Percentiles rank a stretch among this genome's conserved stretches.
phyloP scores from a whole-genome alignment of 371 early-diverging fungal genomes.

The Mucor irregularis region DNA sequence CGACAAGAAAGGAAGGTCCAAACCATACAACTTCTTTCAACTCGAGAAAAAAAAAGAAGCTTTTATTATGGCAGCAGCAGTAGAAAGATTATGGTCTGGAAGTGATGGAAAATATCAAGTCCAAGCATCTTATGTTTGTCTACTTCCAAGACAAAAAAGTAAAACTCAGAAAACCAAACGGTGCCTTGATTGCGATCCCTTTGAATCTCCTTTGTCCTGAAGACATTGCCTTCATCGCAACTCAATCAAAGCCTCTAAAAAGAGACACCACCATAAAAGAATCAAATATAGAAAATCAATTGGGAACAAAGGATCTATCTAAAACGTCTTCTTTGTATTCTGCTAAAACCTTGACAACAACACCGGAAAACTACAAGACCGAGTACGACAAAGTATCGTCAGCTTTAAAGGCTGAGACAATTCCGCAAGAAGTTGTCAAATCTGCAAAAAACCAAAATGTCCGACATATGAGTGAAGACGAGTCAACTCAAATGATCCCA shows the following conservation, averaged over 20 bases:
- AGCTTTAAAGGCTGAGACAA: not conserved
- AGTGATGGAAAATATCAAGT: conserved; percentile 42
- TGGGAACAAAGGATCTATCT: not conserved
- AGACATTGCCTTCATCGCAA: conserved; percentile 37
- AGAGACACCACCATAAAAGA: not conserved
- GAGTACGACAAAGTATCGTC: not conserved
- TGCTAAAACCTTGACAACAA: not conserved
- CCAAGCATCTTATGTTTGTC: conserved; percentile 33
- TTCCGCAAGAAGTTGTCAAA: not conserved
- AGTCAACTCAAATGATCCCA: conserved; percentile 23
- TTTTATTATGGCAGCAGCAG: not conserved
- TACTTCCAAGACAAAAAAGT: conserved; percentile 45
- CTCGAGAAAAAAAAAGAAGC: not conserved
- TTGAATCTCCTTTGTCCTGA: conserved; percentile 31
- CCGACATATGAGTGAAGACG: conserved; percentile 20
- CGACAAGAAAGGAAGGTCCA: too few relatives aligned
- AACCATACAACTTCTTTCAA: not conserved
- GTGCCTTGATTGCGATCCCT: conserved; percentile 41
- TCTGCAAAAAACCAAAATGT: conserved; percentile 6
- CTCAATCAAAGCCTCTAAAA: not conserved
- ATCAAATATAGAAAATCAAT: not conserved
- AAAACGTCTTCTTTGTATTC: not conserved
- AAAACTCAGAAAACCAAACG: conserved; percentile 38
- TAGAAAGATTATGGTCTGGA: conserved; percentile 35
- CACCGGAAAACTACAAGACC: not conserved